Evolutionary conservation across 306 rosid species (phyloP).

Genomic region (Echinosophora koreensis): DNA sequence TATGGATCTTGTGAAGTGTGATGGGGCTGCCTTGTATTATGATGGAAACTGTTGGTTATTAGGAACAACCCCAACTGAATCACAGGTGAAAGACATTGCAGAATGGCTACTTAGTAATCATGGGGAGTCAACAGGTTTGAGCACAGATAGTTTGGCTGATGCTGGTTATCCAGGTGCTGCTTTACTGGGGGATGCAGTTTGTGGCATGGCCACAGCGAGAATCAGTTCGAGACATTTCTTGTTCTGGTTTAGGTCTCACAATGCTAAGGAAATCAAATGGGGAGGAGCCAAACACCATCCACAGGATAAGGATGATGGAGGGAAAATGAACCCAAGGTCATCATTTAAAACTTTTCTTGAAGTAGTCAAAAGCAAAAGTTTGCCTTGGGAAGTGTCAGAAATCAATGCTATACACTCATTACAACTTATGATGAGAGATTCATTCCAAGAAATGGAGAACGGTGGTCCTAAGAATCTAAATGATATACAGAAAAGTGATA

Average conservation of each 20-base stretch:
- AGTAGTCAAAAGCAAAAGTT: slow-evolving; percentile 73
- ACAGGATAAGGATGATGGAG: slow-evolving; percentile 72
- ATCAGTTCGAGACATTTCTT: slow-evolving; percentile 69
- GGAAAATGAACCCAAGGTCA: slow-evolving; percentile 79
- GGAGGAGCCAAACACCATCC: slow-evolving; percentile 92
- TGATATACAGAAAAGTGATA: slow-evolving; percentile 42
- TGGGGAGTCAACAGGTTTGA: slow-evolving; percentile 80
- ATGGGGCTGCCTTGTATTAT: slow-evolving; percentile 82
- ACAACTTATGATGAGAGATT: slow-evolving; percentile 79
- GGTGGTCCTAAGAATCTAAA: slow-evolving; percentile 49
- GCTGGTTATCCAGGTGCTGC: slow-evolving; percentile 86
- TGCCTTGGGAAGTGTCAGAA: slow-evolving; percentile 85
- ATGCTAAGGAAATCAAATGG: slow-evolving; percentile 79
- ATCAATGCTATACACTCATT: slow-evolving; percentile 83
- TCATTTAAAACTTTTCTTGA: slow-evolving; percentile 84
- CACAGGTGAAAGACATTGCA: slow-evolving; percentile 73
- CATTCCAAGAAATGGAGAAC: slow-evolving; percentile 55
- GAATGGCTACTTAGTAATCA: slow-evolving; percentile 73
- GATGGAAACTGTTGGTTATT: slow-evolving; percentile 68
- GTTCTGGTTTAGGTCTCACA: slow-evolving; percentile 89
- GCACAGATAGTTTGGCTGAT: slow-evolving; percentile 79
- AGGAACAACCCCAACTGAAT: slow-evolving; percentile 86
- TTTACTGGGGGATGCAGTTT: slow-evolving; percentile 71
- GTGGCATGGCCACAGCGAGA: slow-evolving; percentile 81
- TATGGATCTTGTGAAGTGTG: slow-evolving; percentile 84